Evolutionary conservation across 768 basidiomycete genomes (phyloP), one percentile per base, ranked within the genome.

Genomic region (Leccinum longicurvipes): DNA sequence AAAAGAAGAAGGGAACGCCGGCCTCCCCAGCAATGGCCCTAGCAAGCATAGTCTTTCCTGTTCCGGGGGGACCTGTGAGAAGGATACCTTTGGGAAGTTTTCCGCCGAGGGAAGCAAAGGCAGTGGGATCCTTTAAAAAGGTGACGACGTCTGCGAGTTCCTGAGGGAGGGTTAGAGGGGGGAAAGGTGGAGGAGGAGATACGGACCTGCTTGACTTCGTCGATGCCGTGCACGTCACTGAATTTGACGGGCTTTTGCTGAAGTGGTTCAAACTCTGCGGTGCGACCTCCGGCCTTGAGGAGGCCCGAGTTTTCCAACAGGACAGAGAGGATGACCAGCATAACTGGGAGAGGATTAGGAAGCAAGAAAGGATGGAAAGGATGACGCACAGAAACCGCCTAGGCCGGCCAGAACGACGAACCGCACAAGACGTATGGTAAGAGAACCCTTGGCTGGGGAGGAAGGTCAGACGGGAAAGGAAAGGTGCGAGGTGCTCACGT

Each of bases 1-100:
- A 93, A 66, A 95, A 97, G 72, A 98, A 86, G 79, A 99, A 99
- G 0, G 94, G 93, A 41, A 99, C 97, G 15, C 89, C 95, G 15
- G 97, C 97, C 76, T 99, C 97, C 47, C 97, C 97, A 3, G 97
- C 97, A 6, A 98, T 88, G 9, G 97, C 97, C 57, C 96, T 79
- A 6, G 97, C 97, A n/a, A 99, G 79, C 82, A 98, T 83, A 3
- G 70, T 72, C 59, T 72, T 72, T 68, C 97, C 97, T 15, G 97
- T 98, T 60, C 96, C 93, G 28, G 93, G 92, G 23, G 88, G 85
- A 23, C 93, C 92, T n/a, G 90, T 91, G 32, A 91, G 82, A 12
- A 98, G 76, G 46, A 98, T 85, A 60, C 97, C 97, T 70, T 97
- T 96, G 1, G 95, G 92, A 9, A 98, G 78, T 71, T 91, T 93